Evolutionary conservation across 2,329 filamentous ascomycete genomes (phyloP).

Genomic region (Ciborinia camelliae): DNA sequence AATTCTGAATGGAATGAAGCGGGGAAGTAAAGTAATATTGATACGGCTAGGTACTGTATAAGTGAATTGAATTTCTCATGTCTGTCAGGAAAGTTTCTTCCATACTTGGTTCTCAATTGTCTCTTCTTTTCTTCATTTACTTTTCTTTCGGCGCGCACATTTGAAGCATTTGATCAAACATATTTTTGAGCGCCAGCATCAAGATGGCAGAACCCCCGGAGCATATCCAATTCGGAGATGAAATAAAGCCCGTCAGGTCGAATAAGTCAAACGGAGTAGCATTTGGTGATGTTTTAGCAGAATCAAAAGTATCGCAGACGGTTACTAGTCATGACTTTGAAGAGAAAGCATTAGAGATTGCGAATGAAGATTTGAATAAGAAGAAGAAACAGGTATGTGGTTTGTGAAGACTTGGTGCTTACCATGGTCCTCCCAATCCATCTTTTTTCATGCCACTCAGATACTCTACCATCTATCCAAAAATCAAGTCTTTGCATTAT

Average conservation of each 20-base stretch:
- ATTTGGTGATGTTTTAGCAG: slow-evolving; percentile 17
- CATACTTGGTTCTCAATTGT: neutral
- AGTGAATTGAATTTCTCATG: neutral
- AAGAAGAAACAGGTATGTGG: slow-evolving; percentile 35
- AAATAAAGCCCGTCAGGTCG: slow-evolving; percentile 28
- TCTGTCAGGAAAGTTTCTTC: neutral
- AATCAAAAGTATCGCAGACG: slow-evolving; percentile 27
- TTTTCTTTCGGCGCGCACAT: neutral
- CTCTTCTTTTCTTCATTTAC: neutral
- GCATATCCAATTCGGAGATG: slow-evolving; percentile 29
- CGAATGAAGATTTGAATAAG: slow-evolving; percentile 32
- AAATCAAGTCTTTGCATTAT: neutral
- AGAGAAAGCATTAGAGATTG: slow-evolving; percentile 29
- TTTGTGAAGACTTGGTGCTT: neutral
- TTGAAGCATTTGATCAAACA: neutral
- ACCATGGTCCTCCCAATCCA: neutral
- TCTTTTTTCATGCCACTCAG: neutral
- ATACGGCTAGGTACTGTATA: neutral
- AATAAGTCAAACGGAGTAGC: slow-evolving; percentile 1
- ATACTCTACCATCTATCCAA: neutral
- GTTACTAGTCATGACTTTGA: slow-evolving; percentile 25
- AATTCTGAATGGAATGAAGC: neutral
- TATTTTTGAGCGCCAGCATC: neutral
- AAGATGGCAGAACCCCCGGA: slow-evolving; percentile 25
- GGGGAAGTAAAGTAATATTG: neutral